Evolutionary conservation across 225 moss, liverwort and hornwort species (phyloP), one percentile per base, ranked within the genome.

Genomic region (Straminergon stramineum): DNA sequence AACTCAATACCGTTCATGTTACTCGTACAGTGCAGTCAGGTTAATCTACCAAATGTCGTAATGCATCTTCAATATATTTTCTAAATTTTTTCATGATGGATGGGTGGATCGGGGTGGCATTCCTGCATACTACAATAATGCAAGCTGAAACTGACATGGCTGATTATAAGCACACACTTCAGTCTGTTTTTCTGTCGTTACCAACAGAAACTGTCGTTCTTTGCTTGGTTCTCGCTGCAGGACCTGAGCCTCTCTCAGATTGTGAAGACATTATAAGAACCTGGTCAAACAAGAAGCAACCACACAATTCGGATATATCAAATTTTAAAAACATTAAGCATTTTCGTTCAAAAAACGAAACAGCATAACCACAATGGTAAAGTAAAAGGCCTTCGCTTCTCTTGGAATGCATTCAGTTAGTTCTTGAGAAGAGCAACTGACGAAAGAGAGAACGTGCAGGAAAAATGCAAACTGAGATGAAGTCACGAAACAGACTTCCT

Each of bases 191-290:
- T 82, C 83, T 82, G 17, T 88, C 67, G 67, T 89, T 88, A 51
- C 13, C 62, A 69, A 66, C 55, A 88, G 88, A 48, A 69, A 61
- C 89, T 35, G 90, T 20, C 69, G 52, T 79, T 69, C 48, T 92
- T 87, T 88, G 87, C 91, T 91, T 94, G 83, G 91, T 82, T 87
- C 58, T 90, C 87, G 92, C 90, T 78, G 92, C 75, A 55, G 93
- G 93, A 58, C 80, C 60, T 85, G 95, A 86, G 83, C 95, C 66
- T 79, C 92, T 91, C 89, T 95, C 95, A 66, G 95, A 90, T 88
- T 95, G 95, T 66, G 95, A 91, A 67, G 92, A 95, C 89, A 92
- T 88, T 62, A 95, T 87, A 62, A 95, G 93, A 84, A 95, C 92
- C 95, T 95, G 89, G 61, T 51, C 77, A 81, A 60, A 89, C 48